phyloP scores from a whole-genome alignment of 2,329 filamentous ascomycete species.

The Pezicula rhizophila region DNA sequence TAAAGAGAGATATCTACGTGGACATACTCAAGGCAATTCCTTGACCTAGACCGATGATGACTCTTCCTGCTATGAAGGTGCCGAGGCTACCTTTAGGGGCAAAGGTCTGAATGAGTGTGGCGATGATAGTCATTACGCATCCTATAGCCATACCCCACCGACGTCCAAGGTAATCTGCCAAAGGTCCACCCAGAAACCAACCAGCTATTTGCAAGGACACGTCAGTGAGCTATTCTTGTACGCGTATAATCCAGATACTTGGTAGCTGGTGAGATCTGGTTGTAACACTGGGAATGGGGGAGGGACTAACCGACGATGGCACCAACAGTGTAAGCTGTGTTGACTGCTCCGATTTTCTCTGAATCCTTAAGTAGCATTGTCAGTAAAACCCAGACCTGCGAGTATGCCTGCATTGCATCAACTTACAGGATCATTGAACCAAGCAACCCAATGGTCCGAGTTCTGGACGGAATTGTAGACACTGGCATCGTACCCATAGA shows the following conservation, averaged over 20 bases:
- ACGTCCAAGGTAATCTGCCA: constrained; percentile 54
- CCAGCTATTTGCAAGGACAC: constrained; percentile 20
- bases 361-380: constrained; percentile 26
- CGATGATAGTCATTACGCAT: constrained; percentile 58
- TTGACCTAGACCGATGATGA: constrained; percentile 64
- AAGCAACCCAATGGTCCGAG: constrained; percentile 59
- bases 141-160: constrained; percentile 60
- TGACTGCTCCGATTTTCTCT: constrained; percentile 49
- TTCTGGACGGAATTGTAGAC: constrained; percentile 69
- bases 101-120: constrained; percentile 65
- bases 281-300: background rate
- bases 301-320: constrained; percentile 53
- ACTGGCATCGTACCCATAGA: constrained; percentile 70
- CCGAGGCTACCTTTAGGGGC: constrained; percentile 54
- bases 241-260: too few species aligned
- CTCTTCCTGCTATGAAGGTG: constrained; percentile 62
- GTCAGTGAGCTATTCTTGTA: too few species aligned
- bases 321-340: constrained; percentile 65
- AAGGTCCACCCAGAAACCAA: constrained; percentile 62
- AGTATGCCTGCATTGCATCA: background rate
- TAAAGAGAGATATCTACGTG: background rate
- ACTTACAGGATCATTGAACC: constrained; percentile 41
- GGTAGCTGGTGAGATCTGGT: too few species aligned
- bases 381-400: constrained; percentile 2
- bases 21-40: constrained; percentile 55